phyloP scores from a whole-genome alignment of 352 stramenopile species.

The Phytophthora ramorum region DNA sequence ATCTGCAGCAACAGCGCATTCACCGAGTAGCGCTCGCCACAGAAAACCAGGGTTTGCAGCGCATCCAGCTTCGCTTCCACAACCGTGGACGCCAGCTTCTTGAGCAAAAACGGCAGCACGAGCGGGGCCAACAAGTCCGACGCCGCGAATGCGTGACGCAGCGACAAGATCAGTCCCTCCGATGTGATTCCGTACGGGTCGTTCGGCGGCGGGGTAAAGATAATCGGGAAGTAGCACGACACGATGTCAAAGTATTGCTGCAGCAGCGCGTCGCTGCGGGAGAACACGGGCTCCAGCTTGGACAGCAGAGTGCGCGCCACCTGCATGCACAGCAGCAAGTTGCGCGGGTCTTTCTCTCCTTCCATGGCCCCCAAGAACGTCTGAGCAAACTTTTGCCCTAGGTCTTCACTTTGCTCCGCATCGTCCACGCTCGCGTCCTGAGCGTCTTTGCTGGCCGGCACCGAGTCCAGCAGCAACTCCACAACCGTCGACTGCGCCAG shows the following conservation, averaged over 20 bases:
- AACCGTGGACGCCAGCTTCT: constrained; percentile 84
- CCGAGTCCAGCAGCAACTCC: constrained; percentile 50
- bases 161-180: constrained; percentile 81
- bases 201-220: constrained; percentile 91
- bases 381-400: constrained; percentile 67
- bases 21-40: constrained; percentile 78
- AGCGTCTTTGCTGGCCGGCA: constrained; percentile 25
- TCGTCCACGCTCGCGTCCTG: constrained; percentile 31
- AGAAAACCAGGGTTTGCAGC: constrained; percentile 86
- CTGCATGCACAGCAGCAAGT: constrained; percentile 81
- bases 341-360: constrained; percentile 92
- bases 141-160: constrained; percentile 81
- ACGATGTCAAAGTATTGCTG: constrained; percentile 91
- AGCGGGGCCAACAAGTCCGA: constrained; percentile 82
- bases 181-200: constrained; percentile 92
- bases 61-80: constrained; percentile 84
- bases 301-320: constrained; percentile 68
- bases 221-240: constrained; percentile 93
- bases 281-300: constrained; percentile 70
- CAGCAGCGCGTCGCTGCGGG: constrained; percentile 64
- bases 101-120: constrained; percentile 87
- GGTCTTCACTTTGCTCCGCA: constrained; percentile 36
- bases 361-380: constrained; percentile 88
- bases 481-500: constrained; percentile 66
- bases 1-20: constrained; percentile 84